Conservation (phyloP, 208 protist species). For the Trypanosomatidae sp. region DNA sequence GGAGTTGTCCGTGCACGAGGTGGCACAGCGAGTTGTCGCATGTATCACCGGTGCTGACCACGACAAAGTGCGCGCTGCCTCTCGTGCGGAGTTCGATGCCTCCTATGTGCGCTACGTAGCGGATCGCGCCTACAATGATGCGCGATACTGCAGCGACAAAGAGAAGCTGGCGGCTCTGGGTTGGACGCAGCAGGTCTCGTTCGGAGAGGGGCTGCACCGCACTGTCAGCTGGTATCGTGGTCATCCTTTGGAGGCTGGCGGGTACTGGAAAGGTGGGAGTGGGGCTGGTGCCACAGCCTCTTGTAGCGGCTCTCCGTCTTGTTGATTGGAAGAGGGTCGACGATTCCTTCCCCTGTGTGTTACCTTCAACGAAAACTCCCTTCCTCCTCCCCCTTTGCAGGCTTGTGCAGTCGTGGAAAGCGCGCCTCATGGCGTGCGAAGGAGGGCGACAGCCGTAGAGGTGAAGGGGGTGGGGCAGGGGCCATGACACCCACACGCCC, state of each 20-base stretch:
- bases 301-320: neutral
- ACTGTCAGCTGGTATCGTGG: constrained; percentile 63
- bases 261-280: constrained; percentile 19
- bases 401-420: neutral
- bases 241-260: constrained; percentile 14
- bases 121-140: constrained; percentile 90
- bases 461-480: neutral
- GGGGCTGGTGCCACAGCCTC: neutral
- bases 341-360: neutral
- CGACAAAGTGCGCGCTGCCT: constrained; percentile 1
- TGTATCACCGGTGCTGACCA: constrained; percentile 17
- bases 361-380: neutral
- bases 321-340: neutral
- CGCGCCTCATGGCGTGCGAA: neutral
- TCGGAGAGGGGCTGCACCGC: constrained; percentile 47
- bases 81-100: constrained; percentile 20
- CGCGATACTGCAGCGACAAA: constrained; percentile 74
- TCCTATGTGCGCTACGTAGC: constrained; percentile 35
- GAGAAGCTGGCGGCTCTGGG: constrained; percentile 69
- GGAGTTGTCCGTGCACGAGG: constrained; percentile 61
- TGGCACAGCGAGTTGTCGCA: constrained; percentile 37
- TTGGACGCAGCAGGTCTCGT: constrained; percentile 59
- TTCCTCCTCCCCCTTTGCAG: neutral
- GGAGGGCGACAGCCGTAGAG: neutral
- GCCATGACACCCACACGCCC: neutral